These are phyloP conservation scores for Curvularia spicifera DNA, from an alignment of 2,329 filamentous ascomycete genomes.

Conservation along the genomic window DNA sequence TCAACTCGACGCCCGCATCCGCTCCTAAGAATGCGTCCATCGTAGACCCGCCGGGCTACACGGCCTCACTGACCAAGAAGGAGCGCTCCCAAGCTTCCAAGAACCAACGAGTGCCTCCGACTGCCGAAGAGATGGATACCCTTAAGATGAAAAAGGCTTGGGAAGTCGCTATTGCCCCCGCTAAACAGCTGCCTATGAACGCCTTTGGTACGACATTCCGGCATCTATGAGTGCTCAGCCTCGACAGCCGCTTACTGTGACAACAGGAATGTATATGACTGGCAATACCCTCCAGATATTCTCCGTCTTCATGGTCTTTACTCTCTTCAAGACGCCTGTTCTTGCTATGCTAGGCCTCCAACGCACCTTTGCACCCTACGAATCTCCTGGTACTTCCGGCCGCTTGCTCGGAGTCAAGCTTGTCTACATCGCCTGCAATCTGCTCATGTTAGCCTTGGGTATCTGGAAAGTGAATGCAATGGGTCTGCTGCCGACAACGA, in stretches of 20 bases:
- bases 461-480: constrained; percentile 97
- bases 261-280: constrained; percentile 91
- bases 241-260: constrained; percentile 5
- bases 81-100: constrained; percentile 47
- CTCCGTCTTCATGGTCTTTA: constrained; percentile 99
- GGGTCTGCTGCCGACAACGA: constrained; percentile 94
- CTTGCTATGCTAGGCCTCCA: constrained; percentile 83
- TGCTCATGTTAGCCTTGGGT: constrained; percentile 81
- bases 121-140: constrained; percentile 86
- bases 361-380: constrained; percentile 87
- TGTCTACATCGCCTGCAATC: constrained; percentile 86
- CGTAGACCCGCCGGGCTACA: constrained; percentile 86
- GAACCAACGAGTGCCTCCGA: constrained; percentile 68
- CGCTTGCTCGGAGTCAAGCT: constrained; percentile 84
- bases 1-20: constrained; percentile 71
- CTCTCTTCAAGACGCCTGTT: constrained; percentile 97
- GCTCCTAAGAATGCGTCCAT: constrained; percentile 72
- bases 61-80: constrained; percentile 55
- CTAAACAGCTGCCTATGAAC: constrained; percentile 96
- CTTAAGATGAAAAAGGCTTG: constrained; percentile 98
- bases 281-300: constrained; percentile 98
- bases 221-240: not conserved
- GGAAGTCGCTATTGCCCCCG: constrained; percentile 92
- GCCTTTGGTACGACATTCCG: constrained; percentile 70
- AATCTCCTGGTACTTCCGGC: constrained; percentile 76